Base-by-base conservation (phyloP, 129 eudicot genomes). In the Tanacetum coccineum region DNA sequence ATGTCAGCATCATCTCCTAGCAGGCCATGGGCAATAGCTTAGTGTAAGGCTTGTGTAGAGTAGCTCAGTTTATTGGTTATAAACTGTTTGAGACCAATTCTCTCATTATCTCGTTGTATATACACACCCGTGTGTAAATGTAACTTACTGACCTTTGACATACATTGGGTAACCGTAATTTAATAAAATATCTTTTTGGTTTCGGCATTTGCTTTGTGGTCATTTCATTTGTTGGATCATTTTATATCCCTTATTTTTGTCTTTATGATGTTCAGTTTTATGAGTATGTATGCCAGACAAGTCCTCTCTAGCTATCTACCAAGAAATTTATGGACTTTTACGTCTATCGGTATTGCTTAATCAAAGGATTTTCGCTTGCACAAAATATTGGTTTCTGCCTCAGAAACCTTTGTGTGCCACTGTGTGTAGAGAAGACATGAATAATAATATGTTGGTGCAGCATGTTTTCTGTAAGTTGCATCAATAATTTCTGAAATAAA, bases 1-100 rank as follows among this genome's bases (percentile, higher is more conserved):
- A 79, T 84, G 74, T 68, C 85, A 72, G 67, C 80, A 76, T 68
- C 75, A 74, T 66, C n/a, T n/a, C n/a, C n/a, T n/a, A n/a, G n/a
- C n/a, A n/a, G n/a, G n/a, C n/a, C n/a, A n/a, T n/a, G n/a, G n/a
- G n/a, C n/a, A n/a, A n/a, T n/a, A n/a, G n/a, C n/a, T n/a, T n/a
- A n/a, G n/a, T n/a, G n/a, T n/a, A n/a, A n/a, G n/a, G n/a, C n/a
- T n/a, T n/a, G n/a, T n/a, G n/a, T n/a, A n/a, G n/a, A n/a, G n/a
- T n/a, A n/a, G n/a, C n/a, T n/a, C n/a, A n/a, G n/a, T n/a, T n/a
- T n/a, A n/a, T n/a, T n/a, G n/a, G n/a, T n/a, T 86, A 67, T 84
- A 73, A 71, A 74, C 74, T 68, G 68, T 78, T 70, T 47, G 57
- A 67, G 80, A 65, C 44, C 46, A 55, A 26, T 59, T 58, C 57